A percentile compares a stretch with the other conserved stretches of the same genome.
phyloP scores from a whole-genome alignment of 805 yeast genomes.

The Wickerhamiella spandovensis region DNA sequence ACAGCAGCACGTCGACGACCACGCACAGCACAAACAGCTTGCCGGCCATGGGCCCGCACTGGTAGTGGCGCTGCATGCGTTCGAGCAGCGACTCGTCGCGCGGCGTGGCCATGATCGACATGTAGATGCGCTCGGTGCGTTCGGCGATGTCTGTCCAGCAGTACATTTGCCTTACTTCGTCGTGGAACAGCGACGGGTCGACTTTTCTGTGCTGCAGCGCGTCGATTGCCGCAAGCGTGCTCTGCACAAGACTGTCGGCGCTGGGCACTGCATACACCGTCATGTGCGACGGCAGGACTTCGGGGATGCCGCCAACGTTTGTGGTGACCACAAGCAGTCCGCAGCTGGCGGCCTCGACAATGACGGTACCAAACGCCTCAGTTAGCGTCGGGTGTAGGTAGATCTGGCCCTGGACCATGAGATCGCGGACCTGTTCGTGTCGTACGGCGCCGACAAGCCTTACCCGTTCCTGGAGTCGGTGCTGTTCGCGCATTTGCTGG shows the following conservation, averaged over 20 bases:
- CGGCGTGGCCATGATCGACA: slow-evolving; percentile 20
- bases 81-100: slow-evolving; percentile 41
- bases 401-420: slow-evolving; percentile 87
- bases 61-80: slow-evolving; percentile 50
- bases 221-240: slow-evolving; percentile 58
- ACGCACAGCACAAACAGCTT: slow-evolving; percentile 67
- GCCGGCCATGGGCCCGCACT: slow-evolving; percentile 67
- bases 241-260: slow-evolving; percentile 64
- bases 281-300: slow-evolving; percentile 87
- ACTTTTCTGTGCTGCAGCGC: slow-evolving; percentile 42
- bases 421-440: slow-evolving; percentile 86
- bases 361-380: slow-evolving; percentile 94
- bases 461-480: slow-evolving; percentile 77
- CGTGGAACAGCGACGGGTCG: slow-evolving; percentile 66
- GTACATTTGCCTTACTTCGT: slow-evolving; percentile 67
- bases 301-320: slow-evolving; percentile 95
- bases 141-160: slow-evolving; percentile 84
- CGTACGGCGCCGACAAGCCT: slow-evolving; percentile 72
- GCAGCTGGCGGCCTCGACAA: slow-evolving; percentile 96
- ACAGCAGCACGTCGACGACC: slow-evolving; percentile 63
- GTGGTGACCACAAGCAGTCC: slow-evolving; percentile 90
- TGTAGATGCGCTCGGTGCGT: slow-evolving; percentile 74
- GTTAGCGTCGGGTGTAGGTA: slow-evolving; percentile 88
- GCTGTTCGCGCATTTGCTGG: slow-evolving; percentile 87
- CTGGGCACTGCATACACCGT: slow-evolving; percentile 83